phyloP scores from a whole-genome alignment of 2,329 filamentous ascomycete species.

The Cladosporium sp. region DNA sequence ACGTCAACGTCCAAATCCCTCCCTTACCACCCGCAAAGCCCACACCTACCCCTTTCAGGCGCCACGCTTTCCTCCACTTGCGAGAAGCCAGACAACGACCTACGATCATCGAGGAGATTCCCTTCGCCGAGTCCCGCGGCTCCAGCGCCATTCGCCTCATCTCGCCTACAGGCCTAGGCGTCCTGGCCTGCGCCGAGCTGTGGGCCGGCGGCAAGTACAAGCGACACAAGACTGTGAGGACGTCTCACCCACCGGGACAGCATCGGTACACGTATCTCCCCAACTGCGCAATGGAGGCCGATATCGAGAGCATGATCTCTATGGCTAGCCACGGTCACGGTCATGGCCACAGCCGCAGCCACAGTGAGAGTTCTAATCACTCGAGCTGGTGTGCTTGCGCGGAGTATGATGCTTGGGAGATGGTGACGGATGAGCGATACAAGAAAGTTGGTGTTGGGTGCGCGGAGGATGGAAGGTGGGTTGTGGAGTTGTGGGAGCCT shows the following conservation, averaged over 20 bases:
- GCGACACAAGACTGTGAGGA: conserved; percentile 13
- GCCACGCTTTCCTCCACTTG: not conserved
- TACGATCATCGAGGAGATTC: not conserved
- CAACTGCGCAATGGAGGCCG: not conserved
- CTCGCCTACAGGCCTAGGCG: conserved; percentile 21
- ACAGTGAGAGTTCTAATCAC: not conserved
- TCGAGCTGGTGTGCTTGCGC: not conserved
- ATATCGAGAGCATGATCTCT: not conserved
- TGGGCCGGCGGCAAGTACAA: conserved; percentile 25
- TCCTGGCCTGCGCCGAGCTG: conserved; percentile 21
- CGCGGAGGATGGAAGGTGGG: conserved; percentile 22
- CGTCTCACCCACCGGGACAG: not conserved
- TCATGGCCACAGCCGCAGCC: not conserved
- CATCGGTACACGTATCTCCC: conserved; percentile 6
- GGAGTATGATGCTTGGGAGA: conserved; percentile 13
- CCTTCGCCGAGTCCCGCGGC: not conserved
- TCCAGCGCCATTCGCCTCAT: conserved; percentile 17
- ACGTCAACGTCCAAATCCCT: not conserved
- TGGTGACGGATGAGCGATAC: conserved; percentile 20
- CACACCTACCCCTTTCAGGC: not conserved
- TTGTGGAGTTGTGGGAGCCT: conserved; percentile 22
- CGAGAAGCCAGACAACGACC: not conserved
- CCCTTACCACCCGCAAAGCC: conserved; percentile 6
- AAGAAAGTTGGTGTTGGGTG: conserved; percentile 19
- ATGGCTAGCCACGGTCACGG: not conserved